Base-by-base conservation (phyloP, 495 filamentous ascomycete genomes). In the Neurospora sp. region DNA sequence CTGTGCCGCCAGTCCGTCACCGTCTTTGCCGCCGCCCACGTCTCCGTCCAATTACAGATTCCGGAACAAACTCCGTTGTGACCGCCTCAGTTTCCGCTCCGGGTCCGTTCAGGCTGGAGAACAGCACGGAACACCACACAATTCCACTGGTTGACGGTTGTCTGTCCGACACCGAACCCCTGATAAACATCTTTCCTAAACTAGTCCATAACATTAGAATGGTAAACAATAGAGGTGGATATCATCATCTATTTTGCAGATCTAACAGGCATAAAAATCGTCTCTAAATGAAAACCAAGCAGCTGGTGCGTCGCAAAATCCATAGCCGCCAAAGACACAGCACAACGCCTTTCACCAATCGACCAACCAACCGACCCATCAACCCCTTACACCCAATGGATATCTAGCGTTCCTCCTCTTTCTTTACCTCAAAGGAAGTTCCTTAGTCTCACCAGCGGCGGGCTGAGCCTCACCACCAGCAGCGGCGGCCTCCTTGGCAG, bases 401-500 rank as follows among this genome's bases (percentile, higher is more conserved):
- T 66, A 66, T 37, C 12, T 66, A 66, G 27, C 27, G 27, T 66
- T 14, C 14, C 3, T 66, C 23, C 3, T 66, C 12, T 35, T 66
- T 31, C 27, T 37, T 37, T 35, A 66, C 54, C 54, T 66, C 54
- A 66, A 37, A 9, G 54, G 54, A 35, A 66, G 54, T 27, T 66
- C 54, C 27, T 66, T 66, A 18, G 27, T 35, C 54, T 66, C 54
- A 18, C 54, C 54, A 31, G 75, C 74, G 39, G 75, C 72, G 31
- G 75, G n/a, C n/a, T n/a, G n/a, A n/a, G n/a, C n/a, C n/a, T n/a
- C n/a, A n/a, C n/a, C n/a, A n/a, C n/a, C n/a, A n/a, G n/a, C 54
- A 31, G 75, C 74, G 39, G 75, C 72, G 31, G 75, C 78, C 38
- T 73, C 73, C 42, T 75, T 75, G 20, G 74, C 75, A 20, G 76